phyloP scores from a whole-genome alignment of 73 alveolate genomes.

The Stentor coeruleus region DNA sequence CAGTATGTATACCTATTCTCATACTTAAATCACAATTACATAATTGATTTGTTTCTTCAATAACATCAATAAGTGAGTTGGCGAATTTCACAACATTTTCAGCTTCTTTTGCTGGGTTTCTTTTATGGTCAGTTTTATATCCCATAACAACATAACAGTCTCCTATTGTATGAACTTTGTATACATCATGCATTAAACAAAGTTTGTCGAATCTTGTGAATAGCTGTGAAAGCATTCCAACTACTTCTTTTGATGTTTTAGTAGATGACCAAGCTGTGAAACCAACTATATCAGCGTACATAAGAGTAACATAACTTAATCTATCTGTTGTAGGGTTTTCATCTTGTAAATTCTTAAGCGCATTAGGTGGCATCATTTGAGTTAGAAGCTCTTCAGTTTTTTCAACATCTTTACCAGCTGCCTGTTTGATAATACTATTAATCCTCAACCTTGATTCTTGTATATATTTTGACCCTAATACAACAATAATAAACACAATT shows the following conservation, averaged over 20 bases:
- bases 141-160: conserved; percentile 97
- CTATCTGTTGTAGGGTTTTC: conserved; percentile 58
- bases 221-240: conserved; percentile 79
- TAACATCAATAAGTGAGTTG: conserved; percentile 87
- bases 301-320: conserved; percentile 82
- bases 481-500: too few species aligned
- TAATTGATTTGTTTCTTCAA: conserved; percentile 76
- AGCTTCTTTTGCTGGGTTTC: conserved; percentile 92
- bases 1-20: conserved; percentile 92
- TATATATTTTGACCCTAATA: too few species aligned
- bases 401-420: conserved; percentile 9
- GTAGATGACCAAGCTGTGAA: conserved; percentile 69
- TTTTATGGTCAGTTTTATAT: conserved; percentile 77
- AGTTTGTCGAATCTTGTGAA: conserved; percentile 90
- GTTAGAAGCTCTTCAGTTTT: conserved; percentile 3
- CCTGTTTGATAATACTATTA: too few species aligned
- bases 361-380: background rate
- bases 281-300: conserved; percentile 87
- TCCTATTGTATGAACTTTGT: conserved; percentile 95
- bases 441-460: too few species aligned
- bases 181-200: conserved; percentile 77
- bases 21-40: conserved; percentile 63
- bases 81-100: conserved; percentile 85
- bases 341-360: background rate
- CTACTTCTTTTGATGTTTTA: conserved; percentile 88